These are phyloP conservation scores for Talaromyces sp. DNA, from an alignment of 2,329 filamentous ascomycete genomes.

Conservation along the genomic window DNA sequence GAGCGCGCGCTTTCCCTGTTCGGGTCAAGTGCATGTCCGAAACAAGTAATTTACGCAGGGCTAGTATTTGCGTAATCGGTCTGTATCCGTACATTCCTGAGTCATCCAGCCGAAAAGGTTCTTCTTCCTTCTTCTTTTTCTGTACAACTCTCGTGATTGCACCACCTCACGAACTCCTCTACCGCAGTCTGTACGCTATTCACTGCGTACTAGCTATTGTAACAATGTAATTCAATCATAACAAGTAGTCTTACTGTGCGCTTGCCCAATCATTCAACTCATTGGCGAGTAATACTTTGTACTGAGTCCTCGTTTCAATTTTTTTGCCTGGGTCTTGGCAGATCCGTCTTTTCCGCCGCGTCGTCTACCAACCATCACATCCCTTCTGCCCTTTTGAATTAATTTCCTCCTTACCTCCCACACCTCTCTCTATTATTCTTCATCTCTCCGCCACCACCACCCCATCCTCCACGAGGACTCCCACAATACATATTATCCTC, in stretches of 20 bases:
- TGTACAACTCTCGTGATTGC: neutral
- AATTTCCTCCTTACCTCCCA: constrained; percentile 8
- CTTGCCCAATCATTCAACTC: neutral
- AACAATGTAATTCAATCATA: neutral
- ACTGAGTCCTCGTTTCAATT: neutral
- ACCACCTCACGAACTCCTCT: neutral
- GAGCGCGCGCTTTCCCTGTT: neutral
- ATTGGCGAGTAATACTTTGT: neutral
- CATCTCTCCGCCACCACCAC: constrained; percentile 16
- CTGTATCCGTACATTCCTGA: neutral
- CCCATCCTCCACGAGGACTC: constrained; percentile 13
- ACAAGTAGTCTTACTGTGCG: too few species aligned
- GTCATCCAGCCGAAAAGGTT: constrained; percentile 1
- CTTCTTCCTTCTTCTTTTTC: neutral
- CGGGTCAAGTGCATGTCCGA: neutral
- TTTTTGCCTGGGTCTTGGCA: constrained; percentile 11
- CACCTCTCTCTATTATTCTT: constrained; percentile 9
- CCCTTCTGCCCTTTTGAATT: constrained; percentile 3
- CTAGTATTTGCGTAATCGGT: neutral
- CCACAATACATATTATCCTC: constrained; percentile 11
- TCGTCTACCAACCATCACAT: constrained; percentile 21
- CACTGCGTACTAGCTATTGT: neutral
- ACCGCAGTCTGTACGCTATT: neutral
- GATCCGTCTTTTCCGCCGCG: constrained; percentile 13
- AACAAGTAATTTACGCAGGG: neutral